Evolutionary conservation across 306 rosid genomes (phyloP).

Genomic region (Comarum palustre): DNA sequence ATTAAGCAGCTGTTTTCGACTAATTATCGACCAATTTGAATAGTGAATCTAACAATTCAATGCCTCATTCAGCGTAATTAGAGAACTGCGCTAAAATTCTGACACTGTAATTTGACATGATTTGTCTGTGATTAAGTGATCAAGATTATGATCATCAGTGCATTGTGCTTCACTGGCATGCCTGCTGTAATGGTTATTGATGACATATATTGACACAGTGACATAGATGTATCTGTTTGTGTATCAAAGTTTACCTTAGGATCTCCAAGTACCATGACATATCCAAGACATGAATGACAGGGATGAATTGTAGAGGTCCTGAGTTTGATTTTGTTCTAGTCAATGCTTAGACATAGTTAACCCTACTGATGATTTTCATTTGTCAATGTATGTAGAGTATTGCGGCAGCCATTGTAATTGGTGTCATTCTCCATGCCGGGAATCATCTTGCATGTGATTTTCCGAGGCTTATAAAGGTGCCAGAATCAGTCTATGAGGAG

Average conservation of each 20-base stretch:
- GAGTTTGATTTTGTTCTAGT: constrained; percentile 7
- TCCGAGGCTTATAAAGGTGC: constrained; percentile 49
- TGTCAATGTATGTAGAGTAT: constrained; percentile 46
- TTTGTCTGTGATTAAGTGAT: not conserved
- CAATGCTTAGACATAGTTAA: not conserved
- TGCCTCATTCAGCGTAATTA: not conserved
- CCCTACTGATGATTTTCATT: constrained; percentile 3
- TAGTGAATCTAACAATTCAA: not conserved
- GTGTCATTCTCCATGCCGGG: constrained; percentile 82
- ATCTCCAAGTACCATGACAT: constrained; percentile 13
- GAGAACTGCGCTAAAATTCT: not conserved
- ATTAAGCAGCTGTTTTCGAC: not conserved
- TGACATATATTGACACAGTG: not conserved
- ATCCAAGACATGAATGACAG: constrained; percentile 6
- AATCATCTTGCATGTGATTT: constrained; percentile 95
- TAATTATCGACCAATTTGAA: not conserved
- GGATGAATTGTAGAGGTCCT: constrained; percentile 19
- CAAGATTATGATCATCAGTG: not conserved
- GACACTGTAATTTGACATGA: not conserved
- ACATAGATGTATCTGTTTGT: not conserved
- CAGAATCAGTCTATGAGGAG: constrained; percentile 30
- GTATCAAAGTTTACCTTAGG: constrained; percentile 17
- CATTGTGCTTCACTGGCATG: not conserved
- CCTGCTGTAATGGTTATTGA: not conserved
- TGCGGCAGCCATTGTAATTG: constrained; percentile 85